phyloP scores from a whole-genome alignment of 1,139 yeast genomes.

The Wickerhamomyces sp. region DNA sequence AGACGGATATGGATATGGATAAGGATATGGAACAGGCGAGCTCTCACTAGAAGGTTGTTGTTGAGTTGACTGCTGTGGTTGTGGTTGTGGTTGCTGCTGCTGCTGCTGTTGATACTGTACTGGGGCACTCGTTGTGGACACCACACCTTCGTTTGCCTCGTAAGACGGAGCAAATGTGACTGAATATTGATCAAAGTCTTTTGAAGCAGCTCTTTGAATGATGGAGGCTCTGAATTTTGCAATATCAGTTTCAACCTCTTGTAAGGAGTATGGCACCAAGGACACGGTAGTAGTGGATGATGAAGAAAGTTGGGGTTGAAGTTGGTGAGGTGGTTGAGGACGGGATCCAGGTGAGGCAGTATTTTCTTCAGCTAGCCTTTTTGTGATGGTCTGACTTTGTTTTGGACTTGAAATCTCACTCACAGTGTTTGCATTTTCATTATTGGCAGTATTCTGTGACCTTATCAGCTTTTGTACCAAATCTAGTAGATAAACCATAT shows the following conservation, averaged over 20 bases:
- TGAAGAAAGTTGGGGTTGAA: background rate
- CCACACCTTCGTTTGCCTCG: constrained; percentile 15
- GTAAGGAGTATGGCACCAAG: constrained; percentile 2
- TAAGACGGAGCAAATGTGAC: constrained; percentile 22
- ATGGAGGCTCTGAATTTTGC: constrained; percentile 24
- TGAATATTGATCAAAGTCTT: constrained; percentile 19
- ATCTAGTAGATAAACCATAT: constrained; percentile 46
- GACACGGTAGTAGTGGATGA: background rate
- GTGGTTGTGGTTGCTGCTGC: constrained; percentile 6
- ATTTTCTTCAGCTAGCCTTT: constrained; percentile 10
- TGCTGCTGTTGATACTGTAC: constrained; percentile 11
- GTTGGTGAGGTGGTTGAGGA: background rate
- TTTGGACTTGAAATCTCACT: constrained; percentile 4
- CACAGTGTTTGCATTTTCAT: constrained; percentile 2
- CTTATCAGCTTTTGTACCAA: constrained; percentile 33
- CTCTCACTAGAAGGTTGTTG: constrained; percentile 2
- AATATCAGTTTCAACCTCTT: constrained; percentile 22
- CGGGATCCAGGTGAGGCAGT: constrained; percentile 17
- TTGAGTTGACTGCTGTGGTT: background rate
- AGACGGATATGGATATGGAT: constrained; percentile 22
- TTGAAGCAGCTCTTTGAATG: constrained; percentile 22
- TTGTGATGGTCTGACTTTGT: constrained; percentile 4
- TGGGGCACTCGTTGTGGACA: constrained; percentile 8
- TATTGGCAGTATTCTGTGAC: background rate
- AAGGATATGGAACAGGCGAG: constrained; percentile 13